Evolutionary conservation across 208 protist genomes (phyloP).

Genomic region (Angomonas ambiguus): DNA sequence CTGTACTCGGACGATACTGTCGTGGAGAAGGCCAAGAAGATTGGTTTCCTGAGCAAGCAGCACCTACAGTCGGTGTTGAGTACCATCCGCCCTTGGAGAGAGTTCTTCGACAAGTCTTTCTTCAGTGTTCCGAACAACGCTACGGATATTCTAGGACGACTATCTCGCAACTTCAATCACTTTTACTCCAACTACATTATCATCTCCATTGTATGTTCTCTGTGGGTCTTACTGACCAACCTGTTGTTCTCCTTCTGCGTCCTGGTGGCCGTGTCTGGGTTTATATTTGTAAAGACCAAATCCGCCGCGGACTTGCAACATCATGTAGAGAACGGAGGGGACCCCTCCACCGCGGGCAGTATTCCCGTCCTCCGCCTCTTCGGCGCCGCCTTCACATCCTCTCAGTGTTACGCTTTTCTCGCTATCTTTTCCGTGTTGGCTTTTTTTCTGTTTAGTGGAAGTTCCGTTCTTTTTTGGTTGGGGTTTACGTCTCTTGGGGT

Average conservation of each 20-base stretch:
- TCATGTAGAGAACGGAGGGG: slow-evolving; percentile 29
- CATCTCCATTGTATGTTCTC: slow-evolving; percentile 64
- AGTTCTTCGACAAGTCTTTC: slow-evolving; percentile 76
- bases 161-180: slow-evolving; percentile 72
- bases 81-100: slow-evolving; percentile 61
- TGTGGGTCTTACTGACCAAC: slow-evolving; percentile 80
- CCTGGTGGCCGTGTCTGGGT: slow-evolving; percentile 11
- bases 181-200: slow-evolving; percentile 91
- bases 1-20: slow-evolving; percentile 19
- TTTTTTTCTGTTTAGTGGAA: slow-evolving; percentile 81
- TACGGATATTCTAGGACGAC: slow-evolving; percentile 51
- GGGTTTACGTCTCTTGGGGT: slow-evolving; percentile 64
- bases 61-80: slow-evolving; percentile 31
- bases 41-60: slow-evolving; percentile 28
- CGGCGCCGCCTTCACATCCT: slow-evolving; percentile 29
- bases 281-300: not conserved
- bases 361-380: not conserved
- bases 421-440: slow-evolving; percentile 40
- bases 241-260: slow-evolving; percentile 65
- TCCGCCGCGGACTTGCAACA: not conserved
- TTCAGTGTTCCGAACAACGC: slow-evolving; percentile 48
- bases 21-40: slow-evolving; percentile 23
- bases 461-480: slow-evolving; percentile 82
- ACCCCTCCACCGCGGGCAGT: slow-evolving; percentile 12
- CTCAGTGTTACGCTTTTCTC: slow-evolving; percentile 64